Conservation (phyloP, 2,329 filamentous ascomycete species). For the Tolypocladium nubicola region DNA sequence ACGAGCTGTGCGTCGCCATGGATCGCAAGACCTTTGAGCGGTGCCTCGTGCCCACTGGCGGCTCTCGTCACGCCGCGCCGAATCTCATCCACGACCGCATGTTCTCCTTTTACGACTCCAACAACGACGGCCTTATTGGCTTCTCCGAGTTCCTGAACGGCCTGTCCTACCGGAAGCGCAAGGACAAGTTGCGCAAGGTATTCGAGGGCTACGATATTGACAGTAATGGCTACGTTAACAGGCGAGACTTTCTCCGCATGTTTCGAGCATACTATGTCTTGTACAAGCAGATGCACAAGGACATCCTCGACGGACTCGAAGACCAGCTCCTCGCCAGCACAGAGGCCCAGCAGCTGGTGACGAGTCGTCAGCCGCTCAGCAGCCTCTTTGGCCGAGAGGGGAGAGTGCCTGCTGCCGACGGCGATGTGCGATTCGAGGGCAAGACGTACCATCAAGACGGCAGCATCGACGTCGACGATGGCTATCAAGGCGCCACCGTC, state of each 20-base stretch:
- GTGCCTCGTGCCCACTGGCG: slow-evolving; percentile 77
- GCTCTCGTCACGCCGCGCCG: slow-evolving; percentile 64
- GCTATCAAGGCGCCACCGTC: slow-evolving; percentile 43
- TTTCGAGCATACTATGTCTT: slow-evolving; percentile 88
- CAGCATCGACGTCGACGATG: slow-evolving; percentile 52
- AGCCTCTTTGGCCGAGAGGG: slow-evolving; percentile 64
- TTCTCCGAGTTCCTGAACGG: slow-evolving; percentile 88
- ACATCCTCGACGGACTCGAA: slow-evolving; percentile 68
- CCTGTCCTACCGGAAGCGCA: slow-evolving; percentile 57
- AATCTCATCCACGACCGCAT: slow-evolving; percentile 93
- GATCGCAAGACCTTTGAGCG: slow-evolving; percentile 88
- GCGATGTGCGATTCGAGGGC: slow-evolving; percentile 47
- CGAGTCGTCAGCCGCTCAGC: slow-evolving; percentile 65
- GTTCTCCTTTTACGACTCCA: slow-evolving; percentile 92
- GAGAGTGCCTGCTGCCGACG: slow-evolving; percentile 52
- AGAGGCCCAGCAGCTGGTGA: slow-evolving; percentile 66
- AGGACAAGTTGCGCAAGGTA: slow-evolving; percentile 60
- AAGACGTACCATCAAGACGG: slow-evolving; percentile 55
- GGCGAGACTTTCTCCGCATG: slow-evolving; percentile 81
- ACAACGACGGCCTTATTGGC: slow-evolving; percentile 78
- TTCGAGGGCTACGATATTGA: slow-evolving; percentile 91
- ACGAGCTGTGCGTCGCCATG: slow-evolving; percentile 70
- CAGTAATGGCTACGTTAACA: slow-evolving; percentile 71
- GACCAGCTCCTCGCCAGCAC: slow-evolving; percentile 68
- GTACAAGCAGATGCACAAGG: slow-evolving; percentile 79